Base-by-base conservation (phyloP, 257 asterid genomes). In the Lithospermum erythrorhizon region DNA sequence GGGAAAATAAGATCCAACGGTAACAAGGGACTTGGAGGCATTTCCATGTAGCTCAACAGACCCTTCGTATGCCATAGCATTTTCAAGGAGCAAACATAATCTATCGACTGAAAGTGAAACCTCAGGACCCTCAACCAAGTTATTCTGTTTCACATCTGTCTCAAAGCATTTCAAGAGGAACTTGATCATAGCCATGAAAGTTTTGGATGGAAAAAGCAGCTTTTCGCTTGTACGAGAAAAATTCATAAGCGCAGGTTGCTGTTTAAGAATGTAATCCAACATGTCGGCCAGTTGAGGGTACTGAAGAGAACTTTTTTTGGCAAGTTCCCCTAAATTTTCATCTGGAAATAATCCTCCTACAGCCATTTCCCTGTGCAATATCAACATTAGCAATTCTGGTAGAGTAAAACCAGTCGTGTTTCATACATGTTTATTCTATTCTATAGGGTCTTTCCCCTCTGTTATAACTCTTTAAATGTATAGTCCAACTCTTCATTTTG, bases 91-190 rank as follows among this genome's bases (percentile, higher is more conserved):
- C 64, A 80, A 66, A 67, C 93, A 86, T 49, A 93, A 72, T 65
- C 73, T 75, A 72, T 83, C 90, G 59, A 79, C 90, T 53, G 87
- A 77, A 51, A 58, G 73, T 48, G 66, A 56, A 69, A 76, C 69
- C 25, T 69, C 87, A 58, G 94, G 67, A 65, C 71, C 82, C 69
- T 74, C 78, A 6, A 70, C 37, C 68, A 71, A 27, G 70, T 70
- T 62, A 59, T 70, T 61, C 73, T 78, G 80, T 18, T 70, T 73
- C 68, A 68, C 83, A 67, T 93, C 97, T 35, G 79, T 75, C 81
- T 84, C 97, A 74, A 93, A 89, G 79, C 97, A 93, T 81, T 81
- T 89, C 83, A 93, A 74, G 77, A 93, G 74, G 74, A 93, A 89
- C 75, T 81, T 83, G 71, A 93, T 84, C 95, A 86, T 84, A 61